These are phyloP conservation scores for Penicillium concentricum DNA, from an alignment of 2,329 filamentous ascomycete genomes.

Conservation along the genomic window DNA sequence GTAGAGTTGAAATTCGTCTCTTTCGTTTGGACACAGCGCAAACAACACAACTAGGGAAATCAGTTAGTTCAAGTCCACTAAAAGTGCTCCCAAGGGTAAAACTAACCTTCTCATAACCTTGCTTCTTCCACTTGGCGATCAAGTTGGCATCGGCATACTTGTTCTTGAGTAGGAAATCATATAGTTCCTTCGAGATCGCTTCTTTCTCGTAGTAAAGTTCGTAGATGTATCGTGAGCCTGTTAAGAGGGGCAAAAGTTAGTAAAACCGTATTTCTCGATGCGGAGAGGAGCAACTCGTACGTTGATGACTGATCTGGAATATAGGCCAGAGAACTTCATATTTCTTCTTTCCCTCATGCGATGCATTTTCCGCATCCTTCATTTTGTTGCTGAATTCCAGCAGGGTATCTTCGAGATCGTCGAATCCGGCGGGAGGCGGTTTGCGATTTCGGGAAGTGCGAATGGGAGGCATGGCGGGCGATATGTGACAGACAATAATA, in stretches of 20 bases:
- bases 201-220: slow-evolving; percentile 98
- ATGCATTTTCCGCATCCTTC: slow-evolving; percentile 83
- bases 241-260: not conserved
- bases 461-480: slow-evolving; percentile 57
- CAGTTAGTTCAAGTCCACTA: not conserved
- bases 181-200: slow-evolving; percentile 85
- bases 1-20: slow-evolving; percentile 99
- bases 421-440: slow-evolving; percentile 65
- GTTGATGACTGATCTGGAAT: slow-evolving; percentile 94
- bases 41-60: slow-evolving; percentile 71
- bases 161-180: slow-evolving; percentile 97
- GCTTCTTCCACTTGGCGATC: slow-evolving; percentile 99
- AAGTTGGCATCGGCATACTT: slow-evolving; percentile 91
- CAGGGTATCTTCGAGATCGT: slow-evolving; percentile 67
- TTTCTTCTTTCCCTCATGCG: slow-evolving; percentile 74
- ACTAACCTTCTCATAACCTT: slow-evolving; percentile 91
- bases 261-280: not conserved
- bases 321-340: slow-evolving; percentile 96
- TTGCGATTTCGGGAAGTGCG: slow-evolving; percentile 61
- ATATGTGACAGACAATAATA: not conserved
- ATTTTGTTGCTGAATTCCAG: slow-evolving; percentile 67
- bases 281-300: slow-evolving; percentile 47
- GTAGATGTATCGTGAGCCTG: slow-evolving; percentile 82
- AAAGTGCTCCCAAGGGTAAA: not conserved
- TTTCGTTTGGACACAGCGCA: slow-evolving; percentile 97